Evolutionary conservation across 176 grass and related monocot genomes (phyloP), one percentile per base, ranked within the genome.

Genomic region (Zea luxurians): DNA sequence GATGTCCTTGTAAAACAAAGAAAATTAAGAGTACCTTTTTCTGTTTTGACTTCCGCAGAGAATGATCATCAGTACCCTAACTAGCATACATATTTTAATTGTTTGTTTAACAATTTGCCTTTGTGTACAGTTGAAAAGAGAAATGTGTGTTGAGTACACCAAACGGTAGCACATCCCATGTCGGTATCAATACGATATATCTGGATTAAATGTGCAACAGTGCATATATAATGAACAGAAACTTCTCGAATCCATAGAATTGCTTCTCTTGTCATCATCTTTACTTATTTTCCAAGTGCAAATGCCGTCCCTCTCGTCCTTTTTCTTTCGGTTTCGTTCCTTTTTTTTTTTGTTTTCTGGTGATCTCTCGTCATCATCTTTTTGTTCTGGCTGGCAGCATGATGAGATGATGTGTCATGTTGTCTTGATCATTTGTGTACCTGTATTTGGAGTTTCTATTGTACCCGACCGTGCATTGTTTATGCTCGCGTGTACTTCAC

Each of bases 121-220:
- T 27, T 55, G 40, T 82, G 59, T 68, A 65, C 76, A 63, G 71
- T 49, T 65, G 64, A 13, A 88, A 15, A 70, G 47, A 55, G 58
- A 66, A 13, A 55, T 21, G 21, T 61, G 53, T 70, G 66, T 17
- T 17, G 80, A 79, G 52, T 69, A 53, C 80, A 83, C 34, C 43
- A 18, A 75, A 83, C 81, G 52, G 58, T 60, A 81, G 77, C 58
- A 84, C 87, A 89, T 89, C 72, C 53, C 60, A 81, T 53, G 77
- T 81, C 78, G 35, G 77, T 37, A 66, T 89, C 82, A 7, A 71
- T 71, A 71, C 59, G 36, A 80, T 48, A 61, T 48, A 66, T 53
- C 46, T 78, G 35, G 49, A 68, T 45, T 68, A 75, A 83, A 47
- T 75, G 71, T 75, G 42, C 54, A 58, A 18, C 54, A 20, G 54